Evolutionary conservation across 148 eudicot species (phyloP), one percentile per base, ranked within the genome.

Genomic region (Arbutus unedo): DNA sequence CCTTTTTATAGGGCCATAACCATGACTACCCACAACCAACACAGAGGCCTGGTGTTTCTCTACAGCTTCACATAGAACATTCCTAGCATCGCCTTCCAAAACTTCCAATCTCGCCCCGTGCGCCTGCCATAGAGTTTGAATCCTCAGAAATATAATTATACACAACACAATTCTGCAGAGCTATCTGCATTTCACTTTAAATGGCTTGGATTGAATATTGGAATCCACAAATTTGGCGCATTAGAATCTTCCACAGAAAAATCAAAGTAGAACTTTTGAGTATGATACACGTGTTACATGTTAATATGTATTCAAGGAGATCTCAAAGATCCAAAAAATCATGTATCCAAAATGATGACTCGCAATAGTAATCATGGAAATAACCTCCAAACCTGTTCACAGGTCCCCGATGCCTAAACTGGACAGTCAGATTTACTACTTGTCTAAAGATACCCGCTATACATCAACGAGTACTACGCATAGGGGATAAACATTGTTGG

Each of bases 1-100:
- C 98, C 98, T 90, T 85, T 94, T 94, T 3, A 92, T 85, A 78
- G 91, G 92, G 82, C 98, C 98, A 83, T 94, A 91, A 59, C 98
- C 98, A 78, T 94, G 98, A 74, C 90, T 94, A 15, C 98, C 98
- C 84, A 94, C 88, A 59, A 90, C 94, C 85, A 94, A 83, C 84
- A 92, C 81, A 68, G 94, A 83, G 0, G 93, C 98, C 83, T 92
- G 91, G 87, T 90, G 88, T 87, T 87, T 92, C 55, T 93, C 95
- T 31, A 90, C 95, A 82, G 94, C 93, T 16, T 92, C 98, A 62
- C 95, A 92, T 0, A 94, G 90, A 87, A 89, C 92, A 85, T 87
- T 92, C 85, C 98, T 89, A 7, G 95, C 87, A 87, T 94, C 98
- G n/a, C 98, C 98, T 82, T 94, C 98, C 71, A 90, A 70, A 11